phyloP scores from a whole-genome alignment of 2,329 filamentous ascomycete species.

The Endoconidiophora laricicola region DNA sequence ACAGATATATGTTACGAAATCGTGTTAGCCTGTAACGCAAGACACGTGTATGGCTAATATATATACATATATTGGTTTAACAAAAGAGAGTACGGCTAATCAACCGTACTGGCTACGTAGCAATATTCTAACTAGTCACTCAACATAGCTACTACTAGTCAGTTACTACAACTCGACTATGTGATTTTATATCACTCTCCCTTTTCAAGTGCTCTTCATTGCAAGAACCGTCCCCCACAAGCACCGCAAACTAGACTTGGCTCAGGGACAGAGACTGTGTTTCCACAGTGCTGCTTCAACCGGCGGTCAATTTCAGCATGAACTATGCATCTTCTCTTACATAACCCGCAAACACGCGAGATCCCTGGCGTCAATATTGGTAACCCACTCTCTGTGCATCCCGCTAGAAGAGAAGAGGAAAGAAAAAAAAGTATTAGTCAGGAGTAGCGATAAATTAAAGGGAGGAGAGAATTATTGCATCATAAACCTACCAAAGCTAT shows the following conservation, averaged over 20 bases:
- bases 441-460: neutral
- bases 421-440: neutral
- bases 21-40: too few species aligned
- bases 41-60: too few species aligned
- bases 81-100: too few species aligned
- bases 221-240: conserved; percentile 8
- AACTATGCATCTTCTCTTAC: conserved; percentile 20
- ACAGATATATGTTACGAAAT: too few species aligned
- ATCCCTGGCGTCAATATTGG: conserved; percentile 37
- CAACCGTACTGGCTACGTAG: too few species aligned
- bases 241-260: conserved; percentile 5
- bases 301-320: conserved; percentile 1
- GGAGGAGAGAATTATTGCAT: neutral
- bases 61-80: too few species aligned
- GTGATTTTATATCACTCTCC: neutral
- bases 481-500: conserved; percentile 24
- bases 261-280: neutral
- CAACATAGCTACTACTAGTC: too few species aligned
- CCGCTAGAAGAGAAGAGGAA: conserved; percentile 22
- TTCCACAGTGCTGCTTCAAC: conserved; percentile 4
- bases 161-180: neutral
- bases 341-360: conserved; percentile 38
- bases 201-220: neutral
- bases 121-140: too few species aligned
- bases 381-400: conserved; percentile 35